Evolutionary conservation across 768 basidiomycete genomes (phyloP).

Genomic region (Trametes cinnabarina): DNA sequence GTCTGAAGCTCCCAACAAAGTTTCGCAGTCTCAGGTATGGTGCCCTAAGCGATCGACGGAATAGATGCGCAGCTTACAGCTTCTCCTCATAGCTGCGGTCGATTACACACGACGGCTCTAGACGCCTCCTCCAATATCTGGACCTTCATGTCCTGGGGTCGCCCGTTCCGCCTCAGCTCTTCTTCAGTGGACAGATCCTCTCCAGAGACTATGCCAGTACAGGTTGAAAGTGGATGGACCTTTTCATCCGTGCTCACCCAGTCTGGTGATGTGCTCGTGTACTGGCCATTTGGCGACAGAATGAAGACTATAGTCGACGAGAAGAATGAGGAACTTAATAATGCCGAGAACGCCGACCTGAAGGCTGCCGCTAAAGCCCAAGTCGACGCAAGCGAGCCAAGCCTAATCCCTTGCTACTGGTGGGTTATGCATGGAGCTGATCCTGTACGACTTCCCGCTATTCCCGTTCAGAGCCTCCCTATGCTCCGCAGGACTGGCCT

Average conservation of each 20-base stretch:
- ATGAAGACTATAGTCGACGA: conserved; percentile 38
- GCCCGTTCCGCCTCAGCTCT: conserved; percentile 61
- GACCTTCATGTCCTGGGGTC: conserved; percentile 77
- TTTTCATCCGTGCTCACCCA: conserved; percentile 74
- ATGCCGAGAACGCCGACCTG: conserved; percentile 31
- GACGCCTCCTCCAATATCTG: conserved; percentile 62
- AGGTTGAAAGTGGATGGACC: conserved; percentile 79
- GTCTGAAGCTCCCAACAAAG: conserved; percentile 54
- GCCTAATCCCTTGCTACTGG: conserved; percentile 55
- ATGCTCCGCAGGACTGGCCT: conserved; percentile 36
- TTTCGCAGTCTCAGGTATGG: conserved; percentile 65
- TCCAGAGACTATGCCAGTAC: conserved; percentile 47
- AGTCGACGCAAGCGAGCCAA: conserved; percentile 31
- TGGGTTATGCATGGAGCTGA: conserved; percentile 52
- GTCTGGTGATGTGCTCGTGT: conserved; percentile 70
- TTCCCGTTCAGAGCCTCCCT: conserved; percentile 55
- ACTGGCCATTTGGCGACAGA: conserved; percentile 61
- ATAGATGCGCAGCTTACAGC: neutral
- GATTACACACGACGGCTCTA: conserved; percentile 66
- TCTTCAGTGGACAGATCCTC: conserved; percentile 41
- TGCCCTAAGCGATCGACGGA: neutral
- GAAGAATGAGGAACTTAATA: conserved; percentile 48
- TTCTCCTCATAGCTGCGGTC: conserved; percentile 59
- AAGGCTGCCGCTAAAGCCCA: conserved; percentile 10
- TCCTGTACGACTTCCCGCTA: conserved; percentile 55